Base-by-base conservation (phyloP, 2,329 filamentous ascomycete genomes). In the Xylariaceae sp. region DNA sequence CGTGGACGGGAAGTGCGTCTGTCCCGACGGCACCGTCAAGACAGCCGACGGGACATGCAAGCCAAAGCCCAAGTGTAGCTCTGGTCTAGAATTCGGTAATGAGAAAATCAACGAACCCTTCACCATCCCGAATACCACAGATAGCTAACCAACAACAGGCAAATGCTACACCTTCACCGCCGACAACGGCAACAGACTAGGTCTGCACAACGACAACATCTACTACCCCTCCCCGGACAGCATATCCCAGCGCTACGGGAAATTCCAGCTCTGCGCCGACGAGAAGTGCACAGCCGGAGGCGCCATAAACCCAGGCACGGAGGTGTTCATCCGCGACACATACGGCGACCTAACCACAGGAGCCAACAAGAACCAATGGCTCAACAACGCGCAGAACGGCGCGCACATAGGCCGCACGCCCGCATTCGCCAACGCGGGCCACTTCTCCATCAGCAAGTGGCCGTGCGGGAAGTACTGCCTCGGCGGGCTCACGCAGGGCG, bases 391-490 rank as follows among this genome's bases (percentile, higher is more conserved):
- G 10, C 6, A 10, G 2, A 54, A 57, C 13, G 55, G 55, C 22
- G 43, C 18, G 1, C 55, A 57, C 37, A 54, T 57, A 3, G 40
- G 44, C 9, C 51, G 51, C 13, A 54, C 55, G 3, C 51, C 51
- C 1, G 8, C 34, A 10, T 57, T 57, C 47, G 40, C 55, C n/a
- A 13, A 9, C 3, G 55, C 55, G 12, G 55, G 55, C 15, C 37
- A 57, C 32, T 57, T 57, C 48, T 45, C 51, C 15, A 48, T 57
- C 13, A 57, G 37, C 47, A 57, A 57, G 34, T 57, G 55, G 55
- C 47, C 51, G 5, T 54, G 47, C n/a, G 55, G 51, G 10, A 57
- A 54, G 47, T 57, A 57, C 45, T 57, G 55, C 22, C 55, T 57
- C 2, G 51, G 55, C 15, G 55, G 55, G 15, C 30, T 46, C 29